Evolutionary conservation across 2,329 filamentous ascomycete species (phyloP), one percentile per base, ranked within the genome.

Genomic region (Nemania serpens): DNA sequence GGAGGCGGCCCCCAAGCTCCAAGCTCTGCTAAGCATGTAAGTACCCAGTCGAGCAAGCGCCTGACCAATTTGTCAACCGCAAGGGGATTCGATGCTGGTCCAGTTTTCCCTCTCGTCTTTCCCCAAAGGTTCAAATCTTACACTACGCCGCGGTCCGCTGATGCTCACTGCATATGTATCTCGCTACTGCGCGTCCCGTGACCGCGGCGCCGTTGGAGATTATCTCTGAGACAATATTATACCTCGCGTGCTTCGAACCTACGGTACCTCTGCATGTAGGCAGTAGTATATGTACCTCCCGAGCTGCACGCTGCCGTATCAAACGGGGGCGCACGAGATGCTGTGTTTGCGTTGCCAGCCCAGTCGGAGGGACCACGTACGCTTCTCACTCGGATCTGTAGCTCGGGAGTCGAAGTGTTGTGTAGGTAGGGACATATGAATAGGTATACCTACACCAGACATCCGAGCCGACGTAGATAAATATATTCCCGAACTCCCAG

Each of bases 131-230:
- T 12, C 15, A 48, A n/a, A 7, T 34, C 25, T 29, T 42, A 57
- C 49, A 29, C 20, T 42, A 57, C 49, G 25, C 20, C 20, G 20
- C 52, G 47, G 48, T 53, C 62, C 62, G 46, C 50, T 49, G 53
- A 55, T 58, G 62, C 59, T 62, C 51, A 63, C 63, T 61, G 56
- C 60, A 65, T 65, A 51, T 39, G 18, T 33, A 43, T 43, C 36
- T 22, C 18, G 45, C 17, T 41, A 17, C 39, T 61, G 57, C 51
- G 46, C 41, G 48, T 65, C 58, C 61, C 61, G 63, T 65, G 63
- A 65, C 45, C 49, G 52, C 58, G 52, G 52, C 53, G 60, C 59
- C 62, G 60, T 65, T 63, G 47, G 33, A 50, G 29, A n/a, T 13
- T 29, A 7, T 47, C 18, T 17, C 47, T 56, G 36, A 39, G 36